These are phyloP conservation scores for Penicillium cosmopolitanum DNA, from an alignment of 495 filamentous ascomycete genomes.

Conservation along the genomic window DNA sequence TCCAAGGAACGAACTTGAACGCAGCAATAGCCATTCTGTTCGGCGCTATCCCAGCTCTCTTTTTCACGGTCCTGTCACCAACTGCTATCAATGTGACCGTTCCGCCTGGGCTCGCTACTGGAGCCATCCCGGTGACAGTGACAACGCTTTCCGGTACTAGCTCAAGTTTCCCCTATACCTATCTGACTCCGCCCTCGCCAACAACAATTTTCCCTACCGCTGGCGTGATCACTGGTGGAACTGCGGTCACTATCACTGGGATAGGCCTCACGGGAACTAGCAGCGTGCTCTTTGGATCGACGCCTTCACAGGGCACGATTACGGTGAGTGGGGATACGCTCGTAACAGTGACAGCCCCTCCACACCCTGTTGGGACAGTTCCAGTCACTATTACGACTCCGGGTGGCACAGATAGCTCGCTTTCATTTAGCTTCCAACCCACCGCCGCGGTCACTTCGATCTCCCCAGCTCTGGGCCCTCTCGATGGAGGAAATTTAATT, in stretches of 20 bases:
- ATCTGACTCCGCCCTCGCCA: not conserved
- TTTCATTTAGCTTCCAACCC: constrained; percentile 7
- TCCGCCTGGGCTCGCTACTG: not conserved
- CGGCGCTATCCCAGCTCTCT: constrained; percentile 6
- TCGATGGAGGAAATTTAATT: not conserved
- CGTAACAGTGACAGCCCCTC: not conserved
- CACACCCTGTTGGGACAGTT: constrained; percentile 6
- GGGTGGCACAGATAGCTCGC: constrained; percentile 9
- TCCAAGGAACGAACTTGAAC: not conserved
- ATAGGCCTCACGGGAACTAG: constrained; percentile 1
- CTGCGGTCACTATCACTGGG: not conserved
- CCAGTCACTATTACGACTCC: constrained; percentile 12
- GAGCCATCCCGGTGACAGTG: not conserved
- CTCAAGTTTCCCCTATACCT: not conserved
- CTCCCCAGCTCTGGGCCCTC: not conserved
- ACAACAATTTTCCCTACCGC: not conserved
- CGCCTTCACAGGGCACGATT: constrained; percentile 4
- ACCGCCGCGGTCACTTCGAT: constrained; percentile 1
- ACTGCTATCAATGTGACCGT: constrained; percentile 1
- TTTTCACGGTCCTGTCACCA: constrained; percentile 3
- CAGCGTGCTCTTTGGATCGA: constrained; percentile 8
- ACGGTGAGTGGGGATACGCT: constrained; percentile 6
- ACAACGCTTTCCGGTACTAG: not conserved
- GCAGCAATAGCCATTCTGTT: not conserved
- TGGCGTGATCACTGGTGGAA: constrained; percentile 5